Conservation (phyloP, 2,329 filamentous ascomycete genomes). For the Plectosphaerella plurivora region DNA sequence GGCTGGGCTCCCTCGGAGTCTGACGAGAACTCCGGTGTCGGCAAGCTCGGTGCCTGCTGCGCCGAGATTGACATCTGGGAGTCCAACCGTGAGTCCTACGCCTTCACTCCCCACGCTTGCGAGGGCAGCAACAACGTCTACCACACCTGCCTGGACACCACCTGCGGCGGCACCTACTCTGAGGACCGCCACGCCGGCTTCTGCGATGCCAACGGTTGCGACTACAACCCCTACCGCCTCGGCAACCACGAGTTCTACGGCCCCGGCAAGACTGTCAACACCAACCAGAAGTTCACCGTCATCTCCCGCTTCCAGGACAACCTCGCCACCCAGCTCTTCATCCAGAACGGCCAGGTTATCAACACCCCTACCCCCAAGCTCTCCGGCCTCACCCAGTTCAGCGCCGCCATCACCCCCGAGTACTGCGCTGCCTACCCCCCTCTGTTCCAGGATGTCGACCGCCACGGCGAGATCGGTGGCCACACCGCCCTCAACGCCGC, state of each 20-base stretch:
- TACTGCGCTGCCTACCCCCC: slow-evolving; percentile 53
- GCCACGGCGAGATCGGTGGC: slow-evolving; percentile 49
- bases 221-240: slow-evolving; percentile 62
- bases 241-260: slow-evolving; percentile 59
- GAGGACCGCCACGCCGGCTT: slow-evolving; percentile 48
- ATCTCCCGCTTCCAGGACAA: slow-evolving; percentile 51
- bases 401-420: slow-evolving; percentile 48
- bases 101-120: slow-evolving; percentile 18
- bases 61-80: slow-evolving; percentile 20
- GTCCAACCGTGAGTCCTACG: slow-evolving; percentile 18
- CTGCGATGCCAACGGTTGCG: slow-evolving; percentile 64
- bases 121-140: slow-evolving; percentile 8
- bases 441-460: slow-evolving; percentile 45
- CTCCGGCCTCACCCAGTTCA: slow-evolving; percentile 47
- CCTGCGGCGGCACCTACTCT: slow-evolving; percentile 44
- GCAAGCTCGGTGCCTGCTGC: slow-evolving; percentile 16
- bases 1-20: slow-evolving; percentile 15
- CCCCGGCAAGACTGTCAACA: slow-evolving; percentile 51
- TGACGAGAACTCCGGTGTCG: slow-evolving; percentile 15
- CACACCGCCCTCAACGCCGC: slow-evolving; percentile 47
- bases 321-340: slow-evolving; percentile 12
- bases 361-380: slow-evolving; percentile 13
- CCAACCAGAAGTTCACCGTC: slow-evolving; percentile 52
- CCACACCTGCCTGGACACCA: slow-evolving; percentile 12
- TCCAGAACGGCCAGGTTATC: slow-evolving; percentile 9